phyloP scores from a whole-genome alignment of 2,329 filamentous ascomycete species.

The Pestalotiopsis sp. region DNA sequence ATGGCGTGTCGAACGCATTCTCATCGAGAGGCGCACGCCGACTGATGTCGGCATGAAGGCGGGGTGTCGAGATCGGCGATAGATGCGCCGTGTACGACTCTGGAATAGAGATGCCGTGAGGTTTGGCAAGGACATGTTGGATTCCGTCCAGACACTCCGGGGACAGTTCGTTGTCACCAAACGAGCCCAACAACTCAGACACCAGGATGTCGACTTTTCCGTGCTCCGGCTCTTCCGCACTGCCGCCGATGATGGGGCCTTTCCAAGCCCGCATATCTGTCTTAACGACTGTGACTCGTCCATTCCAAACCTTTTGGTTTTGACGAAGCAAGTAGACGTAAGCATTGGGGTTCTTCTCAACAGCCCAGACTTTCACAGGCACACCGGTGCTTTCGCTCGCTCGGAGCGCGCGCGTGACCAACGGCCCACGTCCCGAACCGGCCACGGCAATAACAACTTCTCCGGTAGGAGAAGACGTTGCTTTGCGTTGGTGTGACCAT shows the following conservation, averaged over 20 bases:
- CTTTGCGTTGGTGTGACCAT: constrained; percentile 73
- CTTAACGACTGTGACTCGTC: constrained; percentile 83
- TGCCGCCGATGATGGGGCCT: constrained; percentile 64
- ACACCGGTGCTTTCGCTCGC: constrained; percentile 79
- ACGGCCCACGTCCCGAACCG: constrained; percentile 87
- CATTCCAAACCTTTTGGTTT: constrained; percentile 80
- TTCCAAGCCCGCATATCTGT: constrained; percentile 98
- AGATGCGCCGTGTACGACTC: constrained; percentile 91
- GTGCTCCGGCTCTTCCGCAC: constrained; percentile 49
- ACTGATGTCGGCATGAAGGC: constrained; percentile 80
- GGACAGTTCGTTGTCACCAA: constrained; percentile 95
- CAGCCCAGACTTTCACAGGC: constrained; percentile 82
- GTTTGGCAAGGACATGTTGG: constrained; percentile 79
- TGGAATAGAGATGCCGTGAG: constrained; percentile 90
- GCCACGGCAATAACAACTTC: constrained; percentile 87
- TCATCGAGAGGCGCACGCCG: constrained; percentile 63
- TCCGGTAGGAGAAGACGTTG: constrained; percentile 71
- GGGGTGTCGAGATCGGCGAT: constrained; percentile 88
- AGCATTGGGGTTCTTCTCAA: constrained; percentile 98
- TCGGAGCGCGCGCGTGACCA: constrained; percentile 84
- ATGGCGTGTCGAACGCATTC: constrained; percentile 85
- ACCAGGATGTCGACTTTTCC: constrained; percentile 88
- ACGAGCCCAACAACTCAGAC: constrained; percentile 92
- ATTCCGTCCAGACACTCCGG: constrained; percentile 97
- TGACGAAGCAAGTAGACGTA: constrained; percentile 90